Evolutionary conservation across 495 filamentous ascomycete genomes (phyloP), one percentile per base, ranked within the genome.

Genomic region (Stereocaulon alpinum): DNA sequence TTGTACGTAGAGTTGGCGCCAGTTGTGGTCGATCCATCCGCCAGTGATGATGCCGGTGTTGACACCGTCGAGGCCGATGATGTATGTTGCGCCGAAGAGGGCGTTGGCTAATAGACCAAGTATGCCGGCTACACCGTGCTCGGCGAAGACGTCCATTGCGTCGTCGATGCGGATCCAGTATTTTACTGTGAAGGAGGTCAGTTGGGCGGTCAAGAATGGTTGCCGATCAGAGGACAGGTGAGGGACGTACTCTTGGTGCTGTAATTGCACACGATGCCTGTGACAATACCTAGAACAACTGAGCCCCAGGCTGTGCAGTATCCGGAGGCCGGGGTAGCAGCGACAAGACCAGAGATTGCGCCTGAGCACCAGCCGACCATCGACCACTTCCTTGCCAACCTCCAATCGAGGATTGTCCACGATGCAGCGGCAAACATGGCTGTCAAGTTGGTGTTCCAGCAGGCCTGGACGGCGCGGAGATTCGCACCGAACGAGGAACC

Each of bases 281-380:
- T 86, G 10, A 86, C 83, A 51, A 97, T 76, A 53, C 94, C 93
- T 41, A 96, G 80, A 60, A 91, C 72, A 63, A 97, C 82, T 64
- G 86, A 87, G 18, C 84, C 91, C 87, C 93, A 96, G 12, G 93
- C 91, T 34, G 88, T 82, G 68, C 97, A 87, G 73, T 82, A 88
- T 56, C 89, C 89, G 29, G 88, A 89, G 9, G 89, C 89, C 9
- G 89, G 89, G n/a, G 89, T 94, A 15, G 90, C 90, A 55, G 89
- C 89, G 30, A 98, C 93, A 30, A 94, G 82, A 52, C 89, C 89
- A 0, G 87, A 89, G 70, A 94, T 94, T 64, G 86, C 84, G 49
- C 93, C 93, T 27, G 93, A 98, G 73, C 93, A 98, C 88, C 93
- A 96, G 56, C 93, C 93, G 66, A 98, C 93, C 80, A 97, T 95